Conservation (phyloP, 306 rosid genomes). For the Albizia julibrissin region DNA sequence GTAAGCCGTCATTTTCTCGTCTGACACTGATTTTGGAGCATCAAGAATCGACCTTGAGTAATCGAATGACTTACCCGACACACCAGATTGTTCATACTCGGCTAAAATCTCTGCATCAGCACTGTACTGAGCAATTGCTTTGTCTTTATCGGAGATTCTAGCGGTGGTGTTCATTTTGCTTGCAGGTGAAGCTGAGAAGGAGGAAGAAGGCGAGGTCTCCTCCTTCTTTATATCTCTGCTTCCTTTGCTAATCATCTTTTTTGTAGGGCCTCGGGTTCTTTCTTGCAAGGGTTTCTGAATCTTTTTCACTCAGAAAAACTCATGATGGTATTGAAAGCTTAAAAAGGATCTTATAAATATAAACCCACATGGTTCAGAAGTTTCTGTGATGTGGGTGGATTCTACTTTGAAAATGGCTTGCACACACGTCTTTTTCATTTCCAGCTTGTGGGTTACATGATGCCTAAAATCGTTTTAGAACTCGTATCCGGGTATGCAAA, state of each 20-base stretch:
- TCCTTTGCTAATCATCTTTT: constrained; percentile 38
- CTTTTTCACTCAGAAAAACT: background rate
- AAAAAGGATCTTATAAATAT: background rate
- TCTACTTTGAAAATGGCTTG: constrained; percentile 3
- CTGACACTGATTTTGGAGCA: constrained; percentile 58
- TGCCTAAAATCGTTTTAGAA: constrained; percentile 33
- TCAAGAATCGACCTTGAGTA: constrained; percentile 54
- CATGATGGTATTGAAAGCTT: background rate
- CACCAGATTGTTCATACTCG: constrained; percentile 66
- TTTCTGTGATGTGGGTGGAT: background rate
- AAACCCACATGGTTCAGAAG: background rate
- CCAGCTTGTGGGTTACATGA: constrained; percentile 15
- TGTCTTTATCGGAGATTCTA: constrained; percentile 22
- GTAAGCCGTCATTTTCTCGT: constrained; percentile 58
- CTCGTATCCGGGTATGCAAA: background rate
- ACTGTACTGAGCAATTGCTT: constrained; percentile 56
- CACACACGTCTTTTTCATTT: constrained; percentile 39
- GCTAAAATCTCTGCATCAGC: constrained; percentile 70
- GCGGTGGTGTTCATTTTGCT: constrained; percentile 45
- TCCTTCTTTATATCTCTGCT: constrained; percentile 41
- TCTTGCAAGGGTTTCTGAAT: background rate
- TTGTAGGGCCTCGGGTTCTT: background rate
- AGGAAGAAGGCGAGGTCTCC: constrained; percentile 34
- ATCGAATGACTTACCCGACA: constrained; percentile 68
- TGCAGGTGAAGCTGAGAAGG: constrained; percentile 53